Base-by-base conservation (phyloP, 495 filamentous ascomycete species). In the Xylaria sp. region DNA sequence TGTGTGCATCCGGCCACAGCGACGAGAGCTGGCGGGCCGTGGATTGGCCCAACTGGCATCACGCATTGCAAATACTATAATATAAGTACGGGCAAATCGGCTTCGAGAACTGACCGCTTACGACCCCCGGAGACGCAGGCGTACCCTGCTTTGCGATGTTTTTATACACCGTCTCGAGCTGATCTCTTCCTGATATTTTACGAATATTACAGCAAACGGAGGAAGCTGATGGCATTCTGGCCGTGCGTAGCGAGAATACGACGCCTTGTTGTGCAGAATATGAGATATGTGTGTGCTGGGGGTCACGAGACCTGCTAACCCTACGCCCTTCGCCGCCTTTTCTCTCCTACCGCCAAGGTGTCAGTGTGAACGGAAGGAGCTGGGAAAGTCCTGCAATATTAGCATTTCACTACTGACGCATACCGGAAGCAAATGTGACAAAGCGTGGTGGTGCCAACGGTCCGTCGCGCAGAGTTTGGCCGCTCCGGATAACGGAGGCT, bases 261-360 rank as follows among this genome's bases (percentile, higher is more conserved):
- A 29, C 37, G 37, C 21, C 7, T 35, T 26, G 37, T 61, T 24
- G 58, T 15, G 53, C 53, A 57, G 53, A 19, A 1, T 7, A 61
- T 9, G 33, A 9, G 33, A 61, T 40, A 35, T 62, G 59, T 26
- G 26, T n/a, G n/a, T n/a, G n/a, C n/a, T n/a, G n/a, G 37, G 41
- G 14, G 41, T 63, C 40, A 63, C 61, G 61, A 26, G 41, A 63
- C 41, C 7, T 63, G n/a, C 5, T 26, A 29, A 44, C 24, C 59
- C 35, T 41, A 37, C 7, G 43, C 33, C 12, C 5, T 37, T 26
- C 8, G 33, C 11, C 59, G 8, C 37, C 17, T 21, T 29, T 37
- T 35, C 37, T 61, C 15, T 12, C 33, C 21, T 61, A 12, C 24
- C n/a, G n/a, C n/a, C n/a, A n/a, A n/a, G 19, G 29, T 41, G 26